Conservation (phyloP, 139 green algal species). For the Haematococcus sp. region DNA sequence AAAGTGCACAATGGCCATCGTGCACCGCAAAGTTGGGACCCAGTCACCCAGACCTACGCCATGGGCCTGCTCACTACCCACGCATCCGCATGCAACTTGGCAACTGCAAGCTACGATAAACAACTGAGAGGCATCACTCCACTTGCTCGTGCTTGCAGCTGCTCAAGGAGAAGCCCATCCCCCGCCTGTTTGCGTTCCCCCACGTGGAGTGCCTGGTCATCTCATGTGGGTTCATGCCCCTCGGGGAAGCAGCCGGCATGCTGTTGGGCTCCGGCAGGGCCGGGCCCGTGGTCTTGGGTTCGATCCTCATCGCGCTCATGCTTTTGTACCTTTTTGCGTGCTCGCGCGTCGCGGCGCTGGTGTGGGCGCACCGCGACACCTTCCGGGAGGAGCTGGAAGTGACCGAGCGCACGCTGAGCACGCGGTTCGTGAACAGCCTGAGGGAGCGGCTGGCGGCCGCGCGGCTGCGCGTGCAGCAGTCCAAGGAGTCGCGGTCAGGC, state of each 20-base stretch:
- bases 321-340: not conserved
- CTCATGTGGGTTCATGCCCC: not conserved
- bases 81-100: too few species aligned
- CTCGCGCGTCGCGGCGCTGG: not conserved
- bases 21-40: too few species aligned
- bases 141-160: too few species aligned
- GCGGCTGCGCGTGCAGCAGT: not conserved
- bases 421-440: conserved; percentile 6
- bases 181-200: conserved; percentile 1
- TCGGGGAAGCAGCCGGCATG: not conserved
- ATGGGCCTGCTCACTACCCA: too few species aligned
- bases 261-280: not conserved
- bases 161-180: not conserved
- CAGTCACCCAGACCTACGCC: too few species aligned
- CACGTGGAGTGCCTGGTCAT: not conserved
- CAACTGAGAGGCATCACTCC: too few species aligned
- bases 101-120: too few species aligned
- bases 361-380: not conserved
- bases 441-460: not conserved
- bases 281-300: not conserved
- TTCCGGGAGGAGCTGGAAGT: not conserved
- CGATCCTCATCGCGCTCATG: not conserved
- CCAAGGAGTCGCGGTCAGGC: not conserved
- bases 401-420: not conserved
- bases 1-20: too few species aligned